phyloP scores from a whole-genome alignment of 2,329 filamentous ascomycete species.

The Clarireedia paspali region DNA sequence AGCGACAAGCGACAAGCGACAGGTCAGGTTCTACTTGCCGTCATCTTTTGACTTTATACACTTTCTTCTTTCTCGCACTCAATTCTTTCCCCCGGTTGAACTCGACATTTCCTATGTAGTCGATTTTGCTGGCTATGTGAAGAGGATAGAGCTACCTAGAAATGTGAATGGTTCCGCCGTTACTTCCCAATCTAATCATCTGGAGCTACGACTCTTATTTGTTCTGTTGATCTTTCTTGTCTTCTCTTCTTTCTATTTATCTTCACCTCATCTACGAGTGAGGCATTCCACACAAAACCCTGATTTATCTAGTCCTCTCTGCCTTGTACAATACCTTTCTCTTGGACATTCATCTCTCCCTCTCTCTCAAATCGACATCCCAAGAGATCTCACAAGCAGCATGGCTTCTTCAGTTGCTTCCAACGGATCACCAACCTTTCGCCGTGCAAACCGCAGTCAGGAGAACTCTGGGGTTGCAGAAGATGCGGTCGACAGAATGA shows the following conservation, averaged over 20 bases:
- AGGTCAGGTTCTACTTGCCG: neutral
- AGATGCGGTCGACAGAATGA: constrained; percentile 19
- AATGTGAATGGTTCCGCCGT: constrained; percentile 8
- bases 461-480: constrained; percentile 27
- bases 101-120: neutral
- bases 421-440: constrained; percentile 36
- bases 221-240: constrained; percentile 21
- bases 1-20: no score
- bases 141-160: constrained; percentile 8
- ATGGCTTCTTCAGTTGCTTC: constrained; percentile 21
- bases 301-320: constrained; percentile 17
- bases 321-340: constrained; percentile 4
- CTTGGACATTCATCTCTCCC: neutral
- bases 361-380: constrained; percentile 6
- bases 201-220: constrained; percentile 28
- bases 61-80: neutral
- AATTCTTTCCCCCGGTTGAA: neutral
- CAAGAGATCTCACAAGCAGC: constrained; percentile 34
- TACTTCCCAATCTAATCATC: constrained; percentile 25
- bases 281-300: constrained; percentile 16
- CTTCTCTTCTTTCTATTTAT: constrained; percentile 20
- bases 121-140: constrained; percentile 6
- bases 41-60: neutral
- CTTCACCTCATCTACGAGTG: constrained; percentile 25
- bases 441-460: constrained; percentile 32